Evolutionary conservation across 805 yeast species (phyloP), one percentile per base, ranked within the genome.

Genomic region (Teunomyces gatunensis): DNA sequence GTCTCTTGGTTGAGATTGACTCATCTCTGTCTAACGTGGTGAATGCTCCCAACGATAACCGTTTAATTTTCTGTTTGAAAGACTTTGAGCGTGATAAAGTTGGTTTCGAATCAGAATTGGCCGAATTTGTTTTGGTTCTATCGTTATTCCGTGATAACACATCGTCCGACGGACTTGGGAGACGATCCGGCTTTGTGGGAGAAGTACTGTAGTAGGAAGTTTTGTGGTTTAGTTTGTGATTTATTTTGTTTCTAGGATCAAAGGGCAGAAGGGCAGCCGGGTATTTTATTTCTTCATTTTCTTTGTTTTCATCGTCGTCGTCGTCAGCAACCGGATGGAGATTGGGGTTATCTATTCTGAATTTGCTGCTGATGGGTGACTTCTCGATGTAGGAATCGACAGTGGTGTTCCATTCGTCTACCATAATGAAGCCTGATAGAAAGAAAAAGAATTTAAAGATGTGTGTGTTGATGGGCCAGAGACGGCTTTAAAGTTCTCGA

Each of bases 291-390:
- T 37, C 11, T n/a, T 23, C 29, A 23, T 37, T 23, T 12, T 37
- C 40, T 17, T 23, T 21, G 5, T 37, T 13, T 12, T 37, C 40
- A 15, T 23, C 15, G 9, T 37, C 27, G 25, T 37, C 27, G 25
- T 42, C 49, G 41, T 44, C 44, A 6, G 56, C 37, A 1, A 25
- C 27, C 27, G 64, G 63, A 15, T 56, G 64, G n/a, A 62, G 48
- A 47, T 62, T 62, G 12, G 67, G 67, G 48, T 62, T 61, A 18
- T 55, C 59, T n/a, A 46, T 45, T 48, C 67, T 48, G 39, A 56
- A 60, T 27, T 54, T 54, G 42, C 41, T 49, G 30, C 61, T 53
- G 23, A 59, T 56, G 27, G 65, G 61, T 5, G 64, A 58, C 42
- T 55, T 51, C 30, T 52, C 51, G 23, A 61, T 51, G 41, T 57